Evolutionary conservation across 1,284 basidiomycete genomes (phyloP).

Genomic region (Sporisorium reilianum): DNA sequence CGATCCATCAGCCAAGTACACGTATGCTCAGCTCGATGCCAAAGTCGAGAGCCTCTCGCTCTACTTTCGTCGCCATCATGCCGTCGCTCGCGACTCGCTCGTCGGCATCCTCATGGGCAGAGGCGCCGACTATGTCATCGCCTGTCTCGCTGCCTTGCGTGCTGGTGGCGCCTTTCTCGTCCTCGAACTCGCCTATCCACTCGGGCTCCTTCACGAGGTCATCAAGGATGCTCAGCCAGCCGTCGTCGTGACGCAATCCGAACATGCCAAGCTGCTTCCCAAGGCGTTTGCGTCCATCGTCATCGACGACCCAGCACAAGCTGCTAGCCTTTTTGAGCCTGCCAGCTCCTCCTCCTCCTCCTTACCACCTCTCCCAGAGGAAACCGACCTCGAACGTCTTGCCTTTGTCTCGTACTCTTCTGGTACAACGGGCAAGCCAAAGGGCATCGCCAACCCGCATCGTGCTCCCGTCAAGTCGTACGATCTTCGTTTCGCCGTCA

Average conservation of each 20-base stretch:
- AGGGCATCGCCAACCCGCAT: constrained; percentile 68
- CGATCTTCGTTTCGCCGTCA: constrained; percentile 62
- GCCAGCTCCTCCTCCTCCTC: constrained; percentile 4
- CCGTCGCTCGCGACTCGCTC: constrained; percentile 55
- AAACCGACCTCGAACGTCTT: constrained; percentile 63
- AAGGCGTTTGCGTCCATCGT: constrained; percentile 34
- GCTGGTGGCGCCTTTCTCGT: constrained; percentile 69
- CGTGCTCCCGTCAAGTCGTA: constrained; percentile 65
- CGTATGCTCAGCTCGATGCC: constrained; percentile 64
- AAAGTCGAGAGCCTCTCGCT: constrained; percentile 51
- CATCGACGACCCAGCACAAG: constrained; percentile 30
- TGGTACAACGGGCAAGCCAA: constrained; percentile 67
- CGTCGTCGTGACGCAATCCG: constrained; percentile 63
- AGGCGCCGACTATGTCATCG: constrained; percentile 67
- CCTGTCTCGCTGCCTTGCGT: constrained; percentile 64
- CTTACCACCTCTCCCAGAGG: constrained; percentile 34
- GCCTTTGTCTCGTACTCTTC: constrained; percentile 69
- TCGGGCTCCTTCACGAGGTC: constrained; percentile 61
- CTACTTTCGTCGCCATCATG: constrained; percentile 50
- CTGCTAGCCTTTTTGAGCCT: constrained; percentile 15
- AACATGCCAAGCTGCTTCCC: constrained; percentile 54
- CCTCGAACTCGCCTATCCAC: constrained; percentile 68
- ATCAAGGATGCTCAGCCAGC: constrained; percentile 66
- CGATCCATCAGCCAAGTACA: constrained; percentile 45
- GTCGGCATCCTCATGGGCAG: constrained; percentile 65